Conservation (phyloP, 495 filamentous ascomycete genomes). For the Amphirosellinia nigrospora region DNA sequence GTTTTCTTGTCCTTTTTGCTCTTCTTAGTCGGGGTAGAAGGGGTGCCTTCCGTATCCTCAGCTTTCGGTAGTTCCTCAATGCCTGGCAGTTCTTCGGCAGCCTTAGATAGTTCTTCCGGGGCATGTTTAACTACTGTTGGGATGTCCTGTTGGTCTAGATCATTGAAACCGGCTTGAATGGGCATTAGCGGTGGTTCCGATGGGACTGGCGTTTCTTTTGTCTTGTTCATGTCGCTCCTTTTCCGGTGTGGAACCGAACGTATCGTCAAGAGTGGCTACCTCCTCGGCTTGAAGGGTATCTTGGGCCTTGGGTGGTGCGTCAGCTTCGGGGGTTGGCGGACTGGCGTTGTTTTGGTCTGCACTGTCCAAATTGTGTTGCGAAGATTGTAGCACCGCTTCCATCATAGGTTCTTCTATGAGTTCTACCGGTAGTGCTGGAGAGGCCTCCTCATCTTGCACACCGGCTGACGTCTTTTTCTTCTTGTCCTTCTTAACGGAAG, state of each 20-base stretch:
- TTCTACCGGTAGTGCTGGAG: background rate
- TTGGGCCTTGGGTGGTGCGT: background rate
- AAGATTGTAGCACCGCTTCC: background rate
- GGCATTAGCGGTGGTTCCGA: constrained; percentile 15
- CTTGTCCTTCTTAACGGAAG: constrained; percentile 25
- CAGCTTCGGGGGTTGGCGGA: background rate
- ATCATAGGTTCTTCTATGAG: background rate
- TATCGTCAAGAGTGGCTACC: background rate
- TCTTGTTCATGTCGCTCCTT: constrained; percentile 19
- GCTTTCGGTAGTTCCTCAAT: background rate
- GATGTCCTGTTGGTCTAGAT: background rate
- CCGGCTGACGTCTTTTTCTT: constrained; percentile 37
- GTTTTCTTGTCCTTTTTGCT: constrained; percentile 41
- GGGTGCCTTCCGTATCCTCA: background rate
- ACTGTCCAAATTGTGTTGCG: background rate
- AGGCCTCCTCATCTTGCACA: constrained; percentile 1
- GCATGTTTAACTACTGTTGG: background rate
- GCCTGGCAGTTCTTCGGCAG: background rate
- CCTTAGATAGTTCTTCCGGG: background rate
- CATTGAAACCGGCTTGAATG: background rate
- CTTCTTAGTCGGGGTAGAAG: constrained; percentile 33
- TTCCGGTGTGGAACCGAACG: background rate
- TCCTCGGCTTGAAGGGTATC: background rate
- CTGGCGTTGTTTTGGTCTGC: background rate
- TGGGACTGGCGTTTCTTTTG: constrained; percentile 6